A percentile compares a stretch with the other conserved stretches of the same genome.
These are phyloP conservation scores for Starmera caribaea DNA, from an alignment of 805 yeast species.

Conservation along the genomic window DNA sequence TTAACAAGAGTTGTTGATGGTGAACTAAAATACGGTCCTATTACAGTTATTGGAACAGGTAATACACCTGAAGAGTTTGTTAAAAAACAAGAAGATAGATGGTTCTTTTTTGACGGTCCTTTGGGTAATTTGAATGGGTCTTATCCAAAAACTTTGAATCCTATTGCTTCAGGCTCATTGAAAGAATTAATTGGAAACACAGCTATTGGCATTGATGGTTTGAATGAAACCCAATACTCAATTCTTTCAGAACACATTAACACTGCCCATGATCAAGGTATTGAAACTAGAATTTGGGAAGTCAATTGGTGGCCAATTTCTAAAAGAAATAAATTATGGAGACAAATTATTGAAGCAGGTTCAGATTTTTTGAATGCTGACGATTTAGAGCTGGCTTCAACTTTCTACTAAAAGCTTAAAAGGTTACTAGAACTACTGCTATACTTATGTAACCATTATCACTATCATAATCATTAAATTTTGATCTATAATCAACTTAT, in stretches of 20 bases:
- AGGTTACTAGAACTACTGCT: too few species aligned
- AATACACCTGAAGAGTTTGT: conserved; percentile 41
- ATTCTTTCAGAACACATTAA: conserved; percentile 21
- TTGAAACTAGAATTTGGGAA: conserved; percentile 66
- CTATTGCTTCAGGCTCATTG: conserved; percentile 40
- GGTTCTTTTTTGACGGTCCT: conserved; percentile 43
- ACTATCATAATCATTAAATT: not conserved
- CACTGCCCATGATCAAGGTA: conserved; percentile 39
- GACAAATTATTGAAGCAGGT: conserved; percentile 36
- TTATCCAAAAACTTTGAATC: conserved; percentile 18
- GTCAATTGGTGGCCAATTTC: conserved; percentile 59
- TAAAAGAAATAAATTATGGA: conserved; percentile 37
- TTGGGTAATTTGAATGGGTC: conserved; percentile 18
- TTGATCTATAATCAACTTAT: too few species aligned
- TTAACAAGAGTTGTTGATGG: conserved; percentile 31
- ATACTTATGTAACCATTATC: too few species aligned
- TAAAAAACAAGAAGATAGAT: conserved; percentile 24
- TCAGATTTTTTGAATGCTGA: conserved; percentile 61
- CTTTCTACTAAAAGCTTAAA: conserved; percentile 7
- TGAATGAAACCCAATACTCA: conserved; percentile 26
- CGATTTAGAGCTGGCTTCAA: conserved; percentile 35
- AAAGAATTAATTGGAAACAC: conserved; percentile 15
- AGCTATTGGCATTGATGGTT: conserved; percentile 14
- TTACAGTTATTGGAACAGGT: conserved; percentile 63
- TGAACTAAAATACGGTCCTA: conserved; percentile 37